Evolutionary conservation across 148 eudicot species (phyloP).

Genomic region (Diospyros kaki): DNA sequence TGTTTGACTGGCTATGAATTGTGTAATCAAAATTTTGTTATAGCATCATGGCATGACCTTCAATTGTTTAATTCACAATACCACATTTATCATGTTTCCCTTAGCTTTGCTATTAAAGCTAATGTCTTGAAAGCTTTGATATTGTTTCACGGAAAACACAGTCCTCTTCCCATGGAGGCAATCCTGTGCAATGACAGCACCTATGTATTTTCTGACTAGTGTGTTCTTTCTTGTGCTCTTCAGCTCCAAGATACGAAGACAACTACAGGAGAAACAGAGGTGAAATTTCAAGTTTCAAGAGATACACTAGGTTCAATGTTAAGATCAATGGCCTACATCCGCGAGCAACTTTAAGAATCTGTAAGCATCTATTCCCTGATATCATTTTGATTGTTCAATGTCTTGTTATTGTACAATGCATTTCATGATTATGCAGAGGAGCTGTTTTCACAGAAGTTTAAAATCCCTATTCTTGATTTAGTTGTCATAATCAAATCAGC

Average conservation of each 20-base stretch:
- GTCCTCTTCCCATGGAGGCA: too few species aligned
- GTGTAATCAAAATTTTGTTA: too few species aligned
- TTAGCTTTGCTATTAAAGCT: slow-evolving; percentile 1
- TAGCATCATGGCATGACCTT: not conserved
- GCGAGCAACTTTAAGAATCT: slow-evolving; percentile 39
- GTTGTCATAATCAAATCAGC: not conserved
- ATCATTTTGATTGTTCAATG: not conserved
- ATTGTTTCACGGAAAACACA: too few species aligned
- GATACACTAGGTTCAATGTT: slow-evolving; percentile 55
- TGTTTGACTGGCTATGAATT: too few species aligned
- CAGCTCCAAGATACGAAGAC: slow-evolving; percentile 53
- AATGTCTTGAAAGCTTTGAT: too few species aligned
- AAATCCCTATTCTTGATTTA: not conserved
- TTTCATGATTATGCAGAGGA: not conserved
- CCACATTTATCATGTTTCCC: not conserved
- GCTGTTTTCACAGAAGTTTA: not conserved
- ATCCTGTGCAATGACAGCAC: not conserved
- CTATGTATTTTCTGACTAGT: not conserved
- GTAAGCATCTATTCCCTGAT: slow-evolving; percentile 15
- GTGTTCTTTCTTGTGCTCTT: not conserved
- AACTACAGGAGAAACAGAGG: slow-evolving; percentile 54
- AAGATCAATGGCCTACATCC: slow-evolving; percentile 50
- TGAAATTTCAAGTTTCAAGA: slow-evolving; percentile 57
- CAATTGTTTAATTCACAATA: not conserved
- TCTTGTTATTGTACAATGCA: not conserved